Base-by-base conservation (phyloP, 169 alveolate species). In the Cyclospora cayetanensis region DNA sequence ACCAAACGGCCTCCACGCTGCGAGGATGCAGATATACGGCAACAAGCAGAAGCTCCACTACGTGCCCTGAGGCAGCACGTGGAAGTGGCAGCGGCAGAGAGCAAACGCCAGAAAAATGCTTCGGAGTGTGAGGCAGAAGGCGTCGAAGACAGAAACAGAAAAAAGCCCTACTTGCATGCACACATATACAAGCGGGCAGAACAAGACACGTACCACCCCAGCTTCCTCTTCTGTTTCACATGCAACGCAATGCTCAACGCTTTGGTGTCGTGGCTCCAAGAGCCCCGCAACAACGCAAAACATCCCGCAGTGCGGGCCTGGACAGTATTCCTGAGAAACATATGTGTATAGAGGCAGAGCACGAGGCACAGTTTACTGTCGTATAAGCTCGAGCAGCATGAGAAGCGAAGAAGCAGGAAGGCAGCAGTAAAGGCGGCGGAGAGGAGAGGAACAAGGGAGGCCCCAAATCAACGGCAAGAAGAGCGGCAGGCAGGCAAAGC, bases 271-370 rank as follows among this genome's bases (percentile, higher is more conserved):
- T 85, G 11, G 34, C 84, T 53, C 66, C 91, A 37, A 22, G 46
- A 27, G 66, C 39, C 27, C 91, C 91, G 31, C 72, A 52, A 85
- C 91, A 12, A 85, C 79, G 18, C 84, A 34, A 37, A n/a, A 85
- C 70, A 85, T 22, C 31, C 84, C 85, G 29, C 20, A 41, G 39
- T 85, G 42, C 11, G 76, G 50, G 9, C 91, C 91, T 31, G 91
- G 91, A 43, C 91, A 85, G 46, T 85, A 85, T 53, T 85, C 91
- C 91, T 85, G 29, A 63, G 66, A 63, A 22, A 11, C 11, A 55
- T 4, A 55, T 9, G n/a, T 4, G n/a, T 9, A 55, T 1, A 35
- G 12, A 82, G 35, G 31, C 12, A 53, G 12, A 31, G 1, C 50
- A 39, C 7, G 27, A 46, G 11, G 50, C 9, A 39, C 12, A 31